A percentile compares a stretch with the other conserved stretches of the same genome.
phyloP scores from a whole-genome alignment of 495 filamentous ascomycete genomes.

The Viridothelium virens region DNA sequence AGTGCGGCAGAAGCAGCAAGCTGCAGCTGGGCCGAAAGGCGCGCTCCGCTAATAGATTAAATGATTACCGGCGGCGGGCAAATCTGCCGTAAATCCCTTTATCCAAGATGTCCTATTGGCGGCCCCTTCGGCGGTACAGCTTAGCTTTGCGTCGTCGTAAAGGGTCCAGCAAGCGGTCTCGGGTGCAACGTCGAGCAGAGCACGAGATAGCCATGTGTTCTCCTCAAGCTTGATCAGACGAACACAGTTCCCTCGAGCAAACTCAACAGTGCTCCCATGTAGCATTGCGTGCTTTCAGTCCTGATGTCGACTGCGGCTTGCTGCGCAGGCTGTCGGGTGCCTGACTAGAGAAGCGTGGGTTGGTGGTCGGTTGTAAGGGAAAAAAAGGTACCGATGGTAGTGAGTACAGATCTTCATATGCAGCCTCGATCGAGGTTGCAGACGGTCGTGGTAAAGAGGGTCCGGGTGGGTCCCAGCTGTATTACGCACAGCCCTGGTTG shows the following conservation, averaged over 20 bases:
- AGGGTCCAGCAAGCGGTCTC: neutral
- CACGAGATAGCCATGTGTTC: neutral
- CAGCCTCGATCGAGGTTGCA: neutral
- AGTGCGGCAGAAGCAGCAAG: neutral
- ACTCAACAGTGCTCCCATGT: no score
- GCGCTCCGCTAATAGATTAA: no score
- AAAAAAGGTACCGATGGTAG: neutral
- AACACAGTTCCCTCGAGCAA: no score
- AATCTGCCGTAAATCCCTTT: no score
- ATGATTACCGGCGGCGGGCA: no score
- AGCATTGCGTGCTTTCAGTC: neutral
- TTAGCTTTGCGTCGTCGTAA: neutral
- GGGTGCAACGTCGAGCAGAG: neutral
- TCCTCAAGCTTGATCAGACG: neutral
- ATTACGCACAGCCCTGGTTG: neutral
- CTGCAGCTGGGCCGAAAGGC: neutral
- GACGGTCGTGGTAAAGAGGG: no score
- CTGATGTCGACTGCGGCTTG: neutral
- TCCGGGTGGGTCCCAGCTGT: neutral
- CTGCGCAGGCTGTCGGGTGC: neutral
- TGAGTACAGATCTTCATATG: neutral
- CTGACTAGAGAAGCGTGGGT: neutral
- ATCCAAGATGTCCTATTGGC: no score
- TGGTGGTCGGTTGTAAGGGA: neutral
- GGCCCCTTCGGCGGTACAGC: no score